Conservation (phyloP, 2,329 filamentous ascomycete species). For the Pseudophaeomoniella oleicola region DNA sequence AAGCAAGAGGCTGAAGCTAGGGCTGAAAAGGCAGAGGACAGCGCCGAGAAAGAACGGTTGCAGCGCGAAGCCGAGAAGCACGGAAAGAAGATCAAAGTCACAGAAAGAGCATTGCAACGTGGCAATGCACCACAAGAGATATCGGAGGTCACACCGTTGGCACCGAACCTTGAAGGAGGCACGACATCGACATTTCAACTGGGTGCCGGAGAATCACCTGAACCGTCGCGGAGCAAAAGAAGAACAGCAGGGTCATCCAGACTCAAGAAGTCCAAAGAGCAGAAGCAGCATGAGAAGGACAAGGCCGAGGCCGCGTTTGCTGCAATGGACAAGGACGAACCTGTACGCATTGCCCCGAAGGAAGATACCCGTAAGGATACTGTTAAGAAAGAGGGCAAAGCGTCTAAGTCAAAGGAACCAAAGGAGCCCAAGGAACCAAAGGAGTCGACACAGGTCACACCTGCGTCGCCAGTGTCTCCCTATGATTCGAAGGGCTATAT, state of each 20-base stretch:
- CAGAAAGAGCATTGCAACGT: conserved; percentile 72
- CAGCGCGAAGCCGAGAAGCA: conserved; percentile 77
- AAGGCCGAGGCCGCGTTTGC: conserved; percentile 80
- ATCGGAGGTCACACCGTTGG: conserved; percentile 54
- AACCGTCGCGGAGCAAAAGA: conserved; percentile 34
- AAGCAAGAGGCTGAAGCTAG: conserved; percentile 65
- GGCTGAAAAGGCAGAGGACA: conserved; percentile 65
- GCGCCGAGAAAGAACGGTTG: conserved; percentile 66
- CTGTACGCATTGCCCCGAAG: conserved; percentile 38
- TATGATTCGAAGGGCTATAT: conserved; percentile 89
- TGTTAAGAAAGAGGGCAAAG: conserved; percentile 27
- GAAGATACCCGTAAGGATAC: conserved; percentile 35
- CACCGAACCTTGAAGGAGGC: conserved; percentile 71
- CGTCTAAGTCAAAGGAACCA: conserved; percentile 26
- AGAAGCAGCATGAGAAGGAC: conserved; percentile 55
- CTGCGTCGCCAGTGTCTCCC: conserved; percentile 39
- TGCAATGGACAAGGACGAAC: conserved; percentile 27
- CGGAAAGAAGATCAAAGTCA: conserved; percentile 84
- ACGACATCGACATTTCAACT: conserved; percentile 74
- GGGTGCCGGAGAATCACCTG: conserved; percentile 35
- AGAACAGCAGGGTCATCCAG: conserved; percentile 37
- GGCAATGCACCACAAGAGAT: conserved; percentile 62
- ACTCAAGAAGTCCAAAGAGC: conserved; percentile 74
- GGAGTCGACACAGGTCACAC: conserved; percentile 27
- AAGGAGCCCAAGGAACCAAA: conserved; percentile 23